Conservation (phyloP, 1,284 basidiomycete genomes). For the Moniliella sp. region DNA sequence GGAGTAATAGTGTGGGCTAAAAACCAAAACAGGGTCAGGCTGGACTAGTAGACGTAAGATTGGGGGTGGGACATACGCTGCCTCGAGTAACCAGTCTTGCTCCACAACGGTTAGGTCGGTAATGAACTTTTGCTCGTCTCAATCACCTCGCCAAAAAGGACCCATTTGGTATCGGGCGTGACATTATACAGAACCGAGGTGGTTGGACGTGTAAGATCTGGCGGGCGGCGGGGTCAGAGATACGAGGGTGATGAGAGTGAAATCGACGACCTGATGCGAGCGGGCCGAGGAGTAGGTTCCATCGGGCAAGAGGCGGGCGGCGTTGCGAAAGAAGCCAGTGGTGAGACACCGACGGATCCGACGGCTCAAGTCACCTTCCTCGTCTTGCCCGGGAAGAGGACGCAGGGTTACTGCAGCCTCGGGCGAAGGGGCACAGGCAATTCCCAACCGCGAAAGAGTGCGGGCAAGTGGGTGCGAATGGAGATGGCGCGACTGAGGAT, state of each 20-base stretch:
- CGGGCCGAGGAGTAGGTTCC: constrained; percentile 66
- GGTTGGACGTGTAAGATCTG: constrained; percentile 74
- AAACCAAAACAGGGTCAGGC: too few relatives aligned
- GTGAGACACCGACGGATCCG: constrained; percentile 62
- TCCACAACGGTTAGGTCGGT: constrained; percentile 41
- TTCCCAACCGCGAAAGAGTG: constrained; percentile 65
- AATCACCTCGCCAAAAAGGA: constrained; percentile 81
- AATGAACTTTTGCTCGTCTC: constrained; percentile 69
- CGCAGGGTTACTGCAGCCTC: too few relatives aligned
- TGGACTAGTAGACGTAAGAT: too few relatives aligned
- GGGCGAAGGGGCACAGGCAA: too few relatives aligned
- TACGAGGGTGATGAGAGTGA: background rate
- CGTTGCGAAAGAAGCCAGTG: constrained; percentile 79
- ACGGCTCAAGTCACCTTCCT: constrained; percentile 54
- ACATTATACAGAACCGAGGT: constrained; percentile 76
- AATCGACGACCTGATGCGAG: constrained; percentile 38
- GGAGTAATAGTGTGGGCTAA: too few relatives aligned
- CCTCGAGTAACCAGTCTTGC: too few relatives aligned
- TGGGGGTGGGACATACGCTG: too few relatives aligned
- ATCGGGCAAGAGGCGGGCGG: constrained; percentile 65
- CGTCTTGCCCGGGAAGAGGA: constrained; percentile 37
- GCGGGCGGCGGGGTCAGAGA: background rate
- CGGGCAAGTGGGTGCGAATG: constrained; percentile 78
- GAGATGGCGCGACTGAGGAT: constrained; percentile 74
- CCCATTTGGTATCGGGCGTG: constrained; percentile 69